Percentiles rank a stretch among this genome's conserved stretches.
Conservation (phyloP, 768 basidiomycete genomes). For the Russula ochroleuca region DNA sequence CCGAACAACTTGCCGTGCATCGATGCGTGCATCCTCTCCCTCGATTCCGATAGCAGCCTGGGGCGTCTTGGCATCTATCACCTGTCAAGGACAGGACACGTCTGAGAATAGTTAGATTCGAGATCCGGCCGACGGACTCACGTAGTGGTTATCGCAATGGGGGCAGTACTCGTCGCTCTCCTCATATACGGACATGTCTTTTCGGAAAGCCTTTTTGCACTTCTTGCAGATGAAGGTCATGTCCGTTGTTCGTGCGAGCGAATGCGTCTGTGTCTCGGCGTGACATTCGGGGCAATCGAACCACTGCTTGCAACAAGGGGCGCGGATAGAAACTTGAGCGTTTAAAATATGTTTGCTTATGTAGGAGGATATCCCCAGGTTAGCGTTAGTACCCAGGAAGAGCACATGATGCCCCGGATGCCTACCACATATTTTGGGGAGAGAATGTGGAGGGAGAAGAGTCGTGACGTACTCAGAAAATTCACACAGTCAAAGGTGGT, state of each 20-base stretch:
- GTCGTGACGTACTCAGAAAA: too few relatives aligned
- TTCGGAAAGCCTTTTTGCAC: constrained; percentile 93
- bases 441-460: neutral
- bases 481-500: too few relatives aligned
- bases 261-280: constrained; percentile 74
- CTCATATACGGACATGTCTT: constrained; percentile 88
- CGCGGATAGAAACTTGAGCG: constrained; percentile 92
- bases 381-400: neutral
- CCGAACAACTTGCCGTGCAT: constrained; percentile 61
- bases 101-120: neutral
- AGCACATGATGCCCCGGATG: neutral
- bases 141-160: constrained; percentile 97
- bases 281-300: constrained; percentile 97
- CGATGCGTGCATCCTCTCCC: constrained; percentile 85
- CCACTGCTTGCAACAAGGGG: constrained; percentile 97
- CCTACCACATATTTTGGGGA: constrained; percentile 2
- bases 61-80: constrained; percentile 89
- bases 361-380: neutral
- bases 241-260: constrained; percentile 69
- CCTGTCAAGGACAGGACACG: constrained; percentile 43
- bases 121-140: constrained; percentile 39
- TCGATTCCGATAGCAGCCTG: constrained; percentile 82
- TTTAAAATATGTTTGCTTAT: constrained; percentile 92
- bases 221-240: constrained; percentile 85
- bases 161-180: constrained; percentile 99